These are phyloP conservation scores for Alnus glutinosa DNA, from an alignment of 306 rosid species.

Conservation along the genomic window DNA sequence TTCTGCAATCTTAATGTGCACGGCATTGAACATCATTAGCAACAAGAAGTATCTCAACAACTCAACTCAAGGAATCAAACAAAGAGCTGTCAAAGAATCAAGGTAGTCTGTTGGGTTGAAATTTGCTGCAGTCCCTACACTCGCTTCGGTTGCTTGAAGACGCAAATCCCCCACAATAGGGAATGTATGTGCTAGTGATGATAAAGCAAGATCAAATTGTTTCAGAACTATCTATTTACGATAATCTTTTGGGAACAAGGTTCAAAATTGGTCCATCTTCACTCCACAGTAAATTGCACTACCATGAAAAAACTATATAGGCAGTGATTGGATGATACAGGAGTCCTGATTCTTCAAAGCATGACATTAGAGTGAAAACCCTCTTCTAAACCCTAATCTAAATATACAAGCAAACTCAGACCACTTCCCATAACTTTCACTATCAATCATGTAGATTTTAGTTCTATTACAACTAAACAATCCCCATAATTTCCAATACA, in stretches of 20 bases:
- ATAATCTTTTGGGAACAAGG: not conserved
- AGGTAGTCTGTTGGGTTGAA: not conserved
- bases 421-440: not conserved
- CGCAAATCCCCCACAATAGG: not conserved
- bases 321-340: not conserved
- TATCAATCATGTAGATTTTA: not conserved
- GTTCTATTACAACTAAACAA: not conserved
- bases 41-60: not conserved
- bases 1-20: conserved; percentile 59
- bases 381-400: not conserved
- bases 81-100: not conserved
- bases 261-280: not conserved
- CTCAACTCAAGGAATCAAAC: not conserved
- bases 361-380: not conserved
- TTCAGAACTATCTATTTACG: not conserved
- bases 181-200: not conserved
- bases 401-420: not conserved
- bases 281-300: not conserved
- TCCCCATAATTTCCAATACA: not conserved
- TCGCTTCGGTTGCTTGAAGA: not conserved
- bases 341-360: not conserved
- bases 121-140: not conserved
- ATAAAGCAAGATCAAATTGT: not conserved
- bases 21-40: not conserved
- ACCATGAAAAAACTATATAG: not conserved